Evolutionary conservation across 345 rosid genomes (phyloP), one percentile per base, ranked within the genome.

Genomic region (Turritis glabra): DNA sequence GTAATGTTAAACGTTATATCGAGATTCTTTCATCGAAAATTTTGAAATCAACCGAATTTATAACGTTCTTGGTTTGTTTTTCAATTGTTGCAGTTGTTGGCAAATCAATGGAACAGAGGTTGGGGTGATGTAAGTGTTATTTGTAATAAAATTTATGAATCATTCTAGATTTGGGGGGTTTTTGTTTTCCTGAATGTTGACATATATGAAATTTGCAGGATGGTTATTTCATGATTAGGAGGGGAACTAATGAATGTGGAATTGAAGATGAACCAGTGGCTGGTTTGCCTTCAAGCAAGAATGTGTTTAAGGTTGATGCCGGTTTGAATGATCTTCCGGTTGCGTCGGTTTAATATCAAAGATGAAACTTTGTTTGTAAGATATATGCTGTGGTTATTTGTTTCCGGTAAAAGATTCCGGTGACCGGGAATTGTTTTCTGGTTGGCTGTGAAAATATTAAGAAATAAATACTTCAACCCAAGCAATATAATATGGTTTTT

Each of bases 181-280:
- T n/a, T 19, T 9, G 3, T 9, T 14, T 27, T 1, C 25, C 58
- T 59, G 55, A 43, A 38, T 41, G 68, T 67, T 78, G 64, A 41
- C 14, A 14, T 30, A 2, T 60, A 19, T 52, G 46, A 47, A 73
- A 73, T 14, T 75, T 75, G 68, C 90, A 95, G 99, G 93, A 95
- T 62, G 97, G 97, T 53, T 92, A 84, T 78, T 92, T 95, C 87
- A 89, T 73, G 93, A 92, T 95, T 19, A 84, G 79, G 73, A 92
- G 97, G 80, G 97, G 96, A 75, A 80, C 90, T 32, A 87, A 90
- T 53, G 99, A 95, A 79, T 95, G 97, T 68, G 97, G 93, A 9
- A 88, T 92, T 53, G 99, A 95, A 82, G 89, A 69, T 15, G 93
- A 84, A 19, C 92, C 78, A 22, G 89, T 92, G 72, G 93, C 86